Conservation (phyloP, 1,284 basidiomycete genomes). For the Pseudozyma thailandica region DNA sequence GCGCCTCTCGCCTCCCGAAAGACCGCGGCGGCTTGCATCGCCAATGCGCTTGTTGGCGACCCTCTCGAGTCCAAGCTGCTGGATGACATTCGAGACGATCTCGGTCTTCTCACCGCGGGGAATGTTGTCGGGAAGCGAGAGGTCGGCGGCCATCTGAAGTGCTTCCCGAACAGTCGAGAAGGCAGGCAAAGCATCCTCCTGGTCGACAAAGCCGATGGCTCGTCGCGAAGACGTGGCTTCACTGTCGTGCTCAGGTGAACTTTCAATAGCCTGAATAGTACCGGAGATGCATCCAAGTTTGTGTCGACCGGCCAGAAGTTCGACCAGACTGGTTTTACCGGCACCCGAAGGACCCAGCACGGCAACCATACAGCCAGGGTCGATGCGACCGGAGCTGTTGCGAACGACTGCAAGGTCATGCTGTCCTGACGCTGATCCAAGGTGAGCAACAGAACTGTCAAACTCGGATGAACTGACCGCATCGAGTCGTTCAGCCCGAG, state of each 20-base stretch:
- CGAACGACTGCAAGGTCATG: constrained; percentile 13
- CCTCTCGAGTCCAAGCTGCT: constrained; percentile 44
- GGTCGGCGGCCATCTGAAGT: constrained; percentile 51
- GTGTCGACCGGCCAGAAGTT: constrained; percentile 54
- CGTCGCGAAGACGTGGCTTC: constrained; percentile 7
- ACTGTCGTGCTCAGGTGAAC: not conserved
- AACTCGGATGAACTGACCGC: constrained; percentile 7
- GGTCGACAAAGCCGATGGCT: constrained; percentile 54
- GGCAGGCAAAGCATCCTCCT: constrained; percentile 54
- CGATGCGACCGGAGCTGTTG: constrained; percentile 40
- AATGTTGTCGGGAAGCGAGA: constrained; percentile 53
- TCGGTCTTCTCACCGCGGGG: constrained; percentile 25
- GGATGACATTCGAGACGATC: constrained; percentile 37
- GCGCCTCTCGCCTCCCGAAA: constrained; percentile 57
- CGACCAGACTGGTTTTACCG: constrained; percentile 59
- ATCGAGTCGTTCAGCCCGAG: not conserved
- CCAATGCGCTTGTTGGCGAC: constrained; percentile 53
- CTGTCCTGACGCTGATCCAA: constrained; percentile 7
- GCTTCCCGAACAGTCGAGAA: constrained; percentile 58
- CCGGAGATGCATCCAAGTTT: constrained; percentile 49
- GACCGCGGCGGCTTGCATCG: constrained; percentile 45
- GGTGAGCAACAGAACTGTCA: constrained; percentile 8
- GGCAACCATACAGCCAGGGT: constrained; percentile 52
- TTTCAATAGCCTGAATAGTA: constrained; percentile 23
- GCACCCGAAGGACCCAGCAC: constrained; percentile 58